phyloP scores from a whole-genome alignment of 2,329 filamentous ascomycete species.

The Massarina eburnea region DNA sequence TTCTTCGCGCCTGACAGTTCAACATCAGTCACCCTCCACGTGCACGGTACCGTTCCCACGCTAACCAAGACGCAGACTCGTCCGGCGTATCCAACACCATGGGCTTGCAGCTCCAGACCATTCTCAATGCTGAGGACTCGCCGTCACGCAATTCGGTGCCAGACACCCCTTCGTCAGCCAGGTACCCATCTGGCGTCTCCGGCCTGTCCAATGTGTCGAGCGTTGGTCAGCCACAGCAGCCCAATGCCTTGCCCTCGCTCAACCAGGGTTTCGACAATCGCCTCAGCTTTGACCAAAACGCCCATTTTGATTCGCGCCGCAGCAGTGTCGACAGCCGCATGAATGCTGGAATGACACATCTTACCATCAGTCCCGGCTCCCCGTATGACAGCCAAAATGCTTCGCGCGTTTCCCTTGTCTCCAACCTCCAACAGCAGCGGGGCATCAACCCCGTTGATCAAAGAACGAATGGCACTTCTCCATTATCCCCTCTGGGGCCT shows the following conservation, averaged over 20 bases:
- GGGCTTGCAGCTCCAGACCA: slow-evolving; percentile 53
- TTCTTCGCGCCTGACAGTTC: slow-evolving; percentile 3
- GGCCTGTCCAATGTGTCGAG: slow-evolving; percentile 1
- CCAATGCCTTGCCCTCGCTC: slow-evolving; percentile 56
- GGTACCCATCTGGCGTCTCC: slow-evolving; percentile 34
- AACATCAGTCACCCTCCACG: neutral
- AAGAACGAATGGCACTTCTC: slow-evolving; percentile 48
- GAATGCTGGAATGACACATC: slow-evolving; percentile 69
- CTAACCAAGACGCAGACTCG: slow-evolving; percentile 34
- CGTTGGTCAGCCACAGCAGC: slow-evolving; percentile 25
- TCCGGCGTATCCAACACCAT: slow-evolving; percentile 48
- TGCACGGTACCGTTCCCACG: slow-evolving; percentile 10
- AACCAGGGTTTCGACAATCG: slow-evolving; percentile 56
- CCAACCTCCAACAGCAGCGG: slow-evolving; percentile 65
- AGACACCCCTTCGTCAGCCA: slow-evolving; percentile 46
- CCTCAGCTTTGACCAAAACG: slow-evolving; percentile 52
- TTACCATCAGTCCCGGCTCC: slow-evolving; percentile 67
- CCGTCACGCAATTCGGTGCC: slow-evolving; percentile 47
- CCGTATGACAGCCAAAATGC: slow-evolving; percentile 78
- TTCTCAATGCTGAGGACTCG: slow-evolving; percentile 54
- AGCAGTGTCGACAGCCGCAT: slow-evolving; percentile 81
- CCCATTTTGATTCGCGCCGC: slow-evolving; percentile 59
- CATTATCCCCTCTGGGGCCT: slow-evolving; percentile 48
- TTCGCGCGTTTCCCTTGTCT: slow-evolving; percentile 74
- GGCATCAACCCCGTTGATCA: slow-evolving; percentile 40